Conservation (phyloP, 1,284 basidiomycete genomes). For the Omphalotus olearius region DNA sequence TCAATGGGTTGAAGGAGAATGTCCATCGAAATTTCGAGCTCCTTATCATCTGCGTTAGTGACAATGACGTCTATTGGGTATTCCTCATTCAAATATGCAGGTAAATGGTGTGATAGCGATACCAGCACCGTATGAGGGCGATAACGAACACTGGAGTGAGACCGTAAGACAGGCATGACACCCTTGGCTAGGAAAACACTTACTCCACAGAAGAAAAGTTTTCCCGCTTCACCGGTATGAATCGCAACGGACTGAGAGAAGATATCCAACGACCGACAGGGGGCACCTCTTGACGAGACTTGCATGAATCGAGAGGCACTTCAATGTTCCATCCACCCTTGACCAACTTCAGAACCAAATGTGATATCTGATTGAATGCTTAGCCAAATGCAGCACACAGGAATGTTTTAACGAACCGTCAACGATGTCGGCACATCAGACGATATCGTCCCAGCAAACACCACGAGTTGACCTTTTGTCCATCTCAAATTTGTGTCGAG, state of each 20-base stretch:
- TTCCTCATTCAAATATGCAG: slow-evolving; percentile 76
- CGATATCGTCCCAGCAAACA: slow-evolving; percentile 53
- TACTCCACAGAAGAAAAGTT: slow-evolving; percentile 49
- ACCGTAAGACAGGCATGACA: neutral
- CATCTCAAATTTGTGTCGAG: slow-evolving; percentile 49
- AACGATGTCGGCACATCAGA: slow-evolving; percentile 44
- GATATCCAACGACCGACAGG: slow-evolving; percentile 49
- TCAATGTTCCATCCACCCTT: slow-evolving; percentile 63
- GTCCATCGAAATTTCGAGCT: slow-evolving; percentile 66
- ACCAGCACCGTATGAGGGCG: slow-evolving; percentile 58
- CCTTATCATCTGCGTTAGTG: slow-evolving; percentile 62
- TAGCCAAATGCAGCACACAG: neutral
- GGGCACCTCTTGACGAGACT: slow-evolving; percentile 27
- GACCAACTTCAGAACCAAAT: slow-evolving; percentile 46
- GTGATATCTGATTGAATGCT: slow-evolving; percentile 40
- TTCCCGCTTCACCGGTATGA: slow-evolving; percentile 46
- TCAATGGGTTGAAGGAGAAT: slow-evolving; percentile 77
- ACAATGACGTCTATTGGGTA: slow-evolving; percentile 68
- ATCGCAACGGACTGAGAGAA: slow-evolving; percentile 45
- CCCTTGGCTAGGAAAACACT: slow-evolving; percentile 21
- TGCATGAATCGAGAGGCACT: slow-evolving; percentile 46
- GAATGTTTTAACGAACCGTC: neutral
- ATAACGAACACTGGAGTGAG: slow-evolving; percentile 50
- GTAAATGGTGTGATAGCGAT: slow-evolving; percentile 50
- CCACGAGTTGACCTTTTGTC: slow-evolving; percentile 43